A percentile compares a stretch with the other conserved stretches of the same genome.
Conservation (phyloP, 345 rosid species). For the Pelargonium nanum region DNA sequence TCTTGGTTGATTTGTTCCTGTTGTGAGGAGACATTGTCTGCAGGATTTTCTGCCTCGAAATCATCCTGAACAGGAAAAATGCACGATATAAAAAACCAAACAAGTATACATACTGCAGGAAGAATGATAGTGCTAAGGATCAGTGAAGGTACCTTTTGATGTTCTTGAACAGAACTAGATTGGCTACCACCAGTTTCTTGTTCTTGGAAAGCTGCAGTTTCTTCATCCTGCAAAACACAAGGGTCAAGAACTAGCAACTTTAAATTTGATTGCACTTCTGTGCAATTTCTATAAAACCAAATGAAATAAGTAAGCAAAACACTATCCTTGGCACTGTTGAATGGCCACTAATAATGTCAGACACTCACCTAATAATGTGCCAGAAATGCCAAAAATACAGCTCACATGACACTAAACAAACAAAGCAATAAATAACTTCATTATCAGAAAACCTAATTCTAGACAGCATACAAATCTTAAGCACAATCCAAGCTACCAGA, state of each 20-base stretch:
- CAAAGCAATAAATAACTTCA: not conserved
- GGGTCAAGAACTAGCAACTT: not conserved
- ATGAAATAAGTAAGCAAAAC: too few species aligned
- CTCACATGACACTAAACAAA: not conserved
- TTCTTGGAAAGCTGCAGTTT: slow-evolving; percentile 1
- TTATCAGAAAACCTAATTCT: too few species aligned
- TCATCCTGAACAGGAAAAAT: slow-evolving; percentile 34
- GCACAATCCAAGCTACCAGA: too few species aligned
- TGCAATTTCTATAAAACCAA: too few species aligned
- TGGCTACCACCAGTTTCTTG: not conserved
- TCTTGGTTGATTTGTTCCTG: slow-evolving; percentile 33
- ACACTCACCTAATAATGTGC: not conserved
- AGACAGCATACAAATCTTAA: too few species aligned
- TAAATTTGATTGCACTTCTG: too few species aligned
- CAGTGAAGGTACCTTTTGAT: slow-evolving; percentile 39
- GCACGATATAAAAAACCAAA: not conserved
- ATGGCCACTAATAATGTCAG: too few species aligned
- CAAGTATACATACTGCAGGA: not conserved
- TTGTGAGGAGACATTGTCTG: slow-evolving; percentile 30
- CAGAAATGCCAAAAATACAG: not conserved
- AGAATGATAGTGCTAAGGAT: not conserved
- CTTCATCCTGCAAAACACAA: slow-evolving; percentile 1
- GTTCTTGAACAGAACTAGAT: slow-evolving; percentile 3
- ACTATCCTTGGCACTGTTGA: too few species aligned
- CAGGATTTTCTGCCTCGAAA: slow-evolving; percentile 26